A percentile compares a stretch with the other conserved stretches of the same genome.
Evolutionary conservation across 1,284 basidiomycete species (phyloP).

Genomic region (Trichosporon sp.): DNA sequence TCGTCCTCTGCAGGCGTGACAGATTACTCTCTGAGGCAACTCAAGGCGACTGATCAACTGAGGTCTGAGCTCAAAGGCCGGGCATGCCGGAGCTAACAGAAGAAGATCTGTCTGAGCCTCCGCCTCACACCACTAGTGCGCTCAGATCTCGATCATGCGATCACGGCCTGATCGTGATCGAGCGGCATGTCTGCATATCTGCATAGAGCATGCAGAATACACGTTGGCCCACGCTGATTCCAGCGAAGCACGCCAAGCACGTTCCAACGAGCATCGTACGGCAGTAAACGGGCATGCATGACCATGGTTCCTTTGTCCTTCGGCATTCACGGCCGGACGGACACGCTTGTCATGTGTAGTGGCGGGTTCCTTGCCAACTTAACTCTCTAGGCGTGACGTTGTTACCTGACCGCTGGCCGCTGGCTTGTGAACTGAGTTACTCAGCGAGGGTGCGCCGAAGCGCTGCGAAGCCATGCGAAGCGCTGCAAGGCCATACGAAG

Average conservation of each 20-base stretch:
- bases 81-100: background rate
- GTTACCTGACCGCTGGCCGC: background rate
- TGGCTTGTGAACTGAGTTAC: background rate
- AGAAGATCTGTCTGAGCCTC: background rate
- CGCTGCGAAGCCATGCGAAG: no score
- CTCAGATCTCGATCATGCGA: background rate
- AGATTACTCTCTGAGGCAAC: background rate
- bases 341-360: background rate
- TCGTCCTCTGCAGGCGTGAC: background rate
- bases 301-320: no score
- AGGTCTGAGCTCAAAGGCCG: background rate
- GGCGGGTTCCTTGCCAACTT: background rate
- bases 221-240: background rate
- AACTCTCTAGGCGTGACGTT: background rate
- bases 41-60: no score
- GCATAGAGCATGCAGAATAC: background rate
- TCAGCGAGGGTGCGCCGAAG: no score
- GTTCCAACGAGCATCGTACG: background rate
- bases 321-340: no score
- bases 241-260: background rate
- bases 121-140: background rate
- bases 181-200: background rate
- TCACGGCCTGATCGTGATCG: background rate
- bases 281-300: no score
- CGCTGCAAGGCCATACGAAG: no score